Base-by-base conservation (phyloP, 2,329 filamentous ascomycete species). In the Penicillium verrucosum region DNA sequence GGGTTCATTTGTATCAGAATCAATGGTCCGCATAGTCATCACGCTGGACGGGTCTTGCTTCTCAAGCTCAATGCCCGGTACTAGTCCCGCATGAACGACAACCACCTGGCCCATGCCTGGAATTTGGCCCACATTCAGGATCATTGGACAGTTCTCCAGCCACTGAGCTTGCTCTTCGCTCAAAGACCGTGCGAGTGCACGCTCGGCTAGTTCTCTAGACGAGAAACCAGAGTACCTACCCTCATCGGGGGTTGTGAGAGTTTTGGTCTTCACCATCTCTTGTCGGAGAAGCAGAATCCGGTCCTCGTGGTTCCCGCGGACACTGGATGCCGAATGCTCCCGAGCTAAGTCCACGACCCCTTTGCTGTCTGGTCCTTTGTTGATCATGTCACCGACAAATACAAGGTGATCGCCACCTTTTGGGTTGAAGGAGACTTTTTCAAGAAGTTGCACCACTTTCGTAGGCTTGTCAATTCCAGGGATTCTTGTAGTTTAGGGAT, bases 301-400 rank as follows among this genome's bases (percentile, higher is more conserved):
- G 71, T 97, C 92, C 71, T 99, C 94, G 75, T 96, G 90, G 75
- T 97, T 97, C 18, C 94, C 94, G 49, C 93, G 87, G 9, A 97
- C 91, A 60, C 86, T 90, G 30, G 87, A 90, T 23, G 93, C 92
- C 49, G 84, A 83, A 37, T 93, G 76, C 14, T 82, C 75, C 71
- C 91, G 89, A 37, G 90, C 87, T 41, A 92, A 80, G 56, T 88
- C 84, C 46, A 97, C 81, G 0, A 96, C 90, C 37, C 87, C 90
- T 0, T 81, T 68, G 32, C 89, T 93, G 74, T 96, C 87, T 11
- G 92, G 91, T 0, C 93, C 92, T 75, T 96, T 96, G 69, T 87
- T 87, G 65, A 97, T 82, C 70, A 93, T 81, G 73, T 96, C 90
- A 46, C 91, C 91, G 0, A 85, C 81, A 44, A 93, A 80, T 21